A percentile compares a stretch with the other conserved stretches of the same genome.
These are phyloP conservation scores for Cordyceps militaris DNA, from an alignment of 2,329 filamentous ascomycete species.

Conservation along the genomic window DNA sequence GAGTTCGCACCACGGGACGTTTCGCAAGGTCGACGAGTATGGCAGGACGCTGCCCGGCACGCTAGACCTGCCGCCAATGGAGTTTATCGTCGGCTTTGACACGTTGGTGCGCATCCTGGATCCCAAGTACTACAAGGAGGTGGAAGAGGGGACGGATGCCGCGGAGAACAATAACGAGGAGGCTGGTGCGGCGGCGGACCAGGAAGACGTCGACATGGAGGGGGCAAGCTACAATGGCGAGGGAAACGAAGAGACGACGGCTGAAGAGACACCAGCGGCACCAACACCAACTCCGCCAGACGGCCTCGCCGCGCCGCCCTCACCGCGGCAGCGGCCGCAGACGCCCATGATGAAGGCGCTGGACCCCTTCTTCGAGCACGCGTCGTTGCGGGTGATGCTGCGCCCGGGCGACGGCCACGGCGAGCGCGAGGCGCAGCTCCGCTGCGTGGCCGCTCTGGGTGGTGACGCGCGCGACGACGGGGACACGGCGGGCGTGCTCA, in stretches of 20 bases:
- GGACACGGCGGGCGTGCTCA: constrained; percentile 14
- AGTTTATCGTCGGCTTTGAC: constrained; percentile 70
- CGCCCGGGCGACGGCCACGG: constrained; percentile 57
- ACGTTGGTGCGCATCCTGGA: constrained; percentile 63
- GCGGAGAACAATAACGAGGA: neutral
- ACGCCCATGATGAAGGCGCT: constrained; percentile 45
- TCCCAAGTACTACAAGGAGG: constrained; percentile 58
- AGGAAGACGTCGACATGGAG: neutral
- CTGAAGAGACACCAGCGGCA: neutral
- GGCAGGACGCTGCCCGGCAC: neutral
- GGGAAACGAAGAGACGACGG: neutral
- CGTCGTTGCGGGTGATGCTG: constrained; percentile 57
- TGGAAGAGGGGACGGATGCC: constrained; percentile 18
- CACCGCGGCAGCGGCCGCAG: neutral
- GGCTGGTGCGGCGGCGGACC: neutral
- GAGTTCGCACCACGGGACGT: neutral
- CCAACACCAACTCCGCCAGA: neutral
- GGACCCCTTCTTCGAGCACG: constrained; percentile 54
- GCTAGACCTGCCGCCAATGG: constrained; percentile 38
- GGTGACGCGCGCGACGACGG: constrained; percentile 24
- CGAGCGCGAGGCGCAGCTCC: constrained; percentile 30
- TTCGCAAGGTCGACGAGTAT: neutral
- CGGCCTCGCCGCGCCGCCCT: neutral
- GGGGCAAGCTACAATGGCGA: neutral
- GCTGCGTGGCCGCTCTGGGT: constrained; percentile 46